Evolutionary conservation across 2,329 filamentous ascomycete species (phyloP), one percentile per base, ranked within the genome.

Genomic region (Amylocarpus encephaloides): DNA sequence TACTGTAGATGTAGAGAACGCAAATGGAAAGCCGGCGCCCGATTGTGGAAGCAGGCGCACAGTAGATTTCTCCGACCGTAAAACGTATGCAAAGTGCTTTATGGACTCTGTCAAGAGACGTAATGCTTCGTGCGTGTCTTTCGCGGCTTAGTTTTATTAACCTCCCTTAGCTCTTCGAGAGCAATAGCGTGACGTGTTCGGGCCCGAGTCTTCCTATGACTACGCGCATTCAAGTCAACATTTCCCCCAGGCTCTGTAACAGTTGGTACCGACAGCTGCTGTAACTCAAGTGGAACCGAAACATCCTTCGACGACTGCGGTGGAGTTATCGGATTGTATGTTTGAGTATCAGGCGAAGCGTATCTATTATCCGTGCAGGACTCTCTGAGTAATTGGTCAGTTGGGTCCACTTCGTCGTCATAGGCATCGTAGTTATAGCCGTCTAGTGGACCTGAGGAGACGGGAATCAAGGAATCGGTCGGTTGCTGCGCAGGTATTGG

Each of bases 121-220:
- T 43, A 43, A 11, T 43, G 19, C 29, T 43, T 43, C 22, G 22
- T 26, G 22, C 22, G 22, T 4, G 22, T 26, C 22, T 26, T 26
- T 26, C 22, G 22, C 41, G 34, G 32, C 44, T 52, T 48, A 34
- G 41, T 1, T 36, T 43, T 51, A 51, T 12, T 13, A 46, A 47
- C 44, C 15, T 51, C 49, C 45, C 43, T 48, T 43, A 30, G 44
- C 49, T 18, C 34, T 47, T 51, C 44, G 39, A 47, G 3, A 32
- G 39, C 33, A 45, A 48, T 30, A 52, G 41, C 46, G 22, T 48
- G 19, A 13, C 18, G 45, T 30, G 40, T 43, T 43, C 40, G 22
- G 40, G 40, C 26, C 40, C 48, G 51, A 53, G 42, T 55, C 50
- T 42, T 55, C 50, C 15, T 52, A 41, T 52, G 38, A 52, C 45